Base-by-base conservation (phyloP, 495 filamentous ascomycete genomes). In the Trypethelium eluteriae region DNA sequence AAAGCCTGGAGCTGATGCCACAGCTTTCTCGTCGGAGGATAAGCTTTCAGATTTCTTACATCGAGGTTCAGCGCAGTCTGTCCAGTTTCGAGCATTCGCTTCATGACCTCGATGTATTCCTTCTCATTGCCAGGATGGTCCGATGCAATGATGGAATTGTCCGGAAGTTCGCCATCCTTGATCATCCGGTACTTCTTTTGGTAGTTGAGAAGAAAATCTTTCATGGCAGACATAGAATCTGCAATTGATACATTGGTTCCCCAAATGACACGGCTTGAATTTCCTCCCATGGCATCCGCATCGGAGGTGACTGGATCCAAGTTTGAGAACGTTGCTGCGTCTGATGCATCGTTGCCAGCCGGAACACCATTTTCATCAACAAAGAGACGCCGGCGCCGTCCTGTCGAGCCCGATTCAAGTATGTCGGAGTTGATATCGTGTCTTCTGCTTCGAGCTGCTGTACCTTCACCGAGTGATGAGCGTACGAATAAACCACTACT, bases 1-100 rank as follows among this genome's bases (percentile, higher is more conserved):
- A 97, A 98, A 34, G 88, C 86, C 69, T 92, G 91, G 61, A 92
- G 81, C 74, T 98, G 95, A 75, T 96, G 91, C 90, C 92, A 99
- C 63, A 99, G 80, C 76, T 97, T 96, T 68, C 88, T 78, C 0
- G 94, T 97, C 9, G 91, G 85, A 2, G 95, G 95, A 77, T 96
- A 99, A 35, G 92, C 83, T 75, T 93, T 96, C 68, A 99, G 84
- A 71, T 98, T 96, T 66, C 84, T 85, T 62, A 88, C 85, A 76
- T 99, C 92, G 9, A 99, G 79, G 73, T 96, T 96, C 62, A 98
- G 82, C 68, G 88, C 87, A 53, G 84, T 89, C 53, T 90, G 82
- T 59, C 92, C 93, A 0, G 97, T 83, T 57, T 89, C 83, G 44
- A 92, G 83, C 92, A 99, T 96, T 64, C 88, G 89, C 75, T 92